Percentiles rank a stretch among this genome's conserved stretches.
These are phyloP conservation scores for Fusarium pseudonygamai DNA, from an alignment of 2,329 filamentous ascomycete species.

Conservation along the genomic window DNA sequence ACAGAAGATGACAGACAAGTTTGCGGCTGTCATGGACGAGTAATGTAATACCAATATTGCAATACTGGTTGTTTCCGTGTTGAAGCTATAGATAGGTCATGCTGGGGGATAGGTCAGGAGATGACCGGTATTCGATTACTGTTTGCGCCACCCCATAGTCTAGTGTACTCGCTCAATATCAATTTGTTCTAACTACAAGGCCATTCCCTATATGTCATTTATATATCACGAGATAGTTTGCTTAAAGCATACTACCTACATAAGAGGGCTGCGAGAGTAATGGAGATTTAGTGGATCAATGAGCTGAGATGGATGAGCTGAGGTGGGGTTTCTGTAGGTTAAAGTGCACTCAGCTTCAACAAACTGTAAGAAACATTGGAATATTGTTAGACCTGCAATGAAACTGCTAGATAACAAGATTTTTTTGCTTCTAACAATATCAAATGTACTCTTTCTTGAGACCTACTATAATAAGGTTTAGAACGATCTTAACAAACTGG, in stretches of 20 bases:
- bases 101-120: constrained; percentile 34
- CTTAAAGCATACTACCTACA: not conserved
- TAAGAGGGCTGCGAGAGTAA: not conserved
- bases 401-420: not conserved
- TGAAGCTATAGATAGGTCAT: constrained; percentile 43
- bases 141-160: constrained; percentile 41
- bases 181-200: constrained; percentile 32
- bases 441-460: not conserved
- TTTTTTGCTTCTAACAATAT: no score
- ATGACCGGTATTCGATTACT: constrained; percentile 40
- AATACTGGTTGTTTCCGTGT: constrained; percentile 38
- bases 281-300: constrained; percentile 16
- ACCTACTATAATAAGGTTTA: not conserved
- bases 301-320: constrained; percentile 9
- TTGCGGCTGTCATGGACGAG: constrained; percentile 95
- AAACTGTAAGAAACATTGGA: constrained; percentile 1
- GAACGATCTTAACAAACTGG: not conserved
- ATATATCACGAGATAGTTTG: not conserved
- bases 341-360: constrained; percentile 11
- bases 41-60: constrained; percentile 57
- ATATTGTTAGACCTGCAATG: constrained; percentile 1
- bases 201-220: not conserved
- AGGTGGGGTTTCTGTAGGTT: constrained; percentile 34
- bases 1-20: constrained; percentile 95
- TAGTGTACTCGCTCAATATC: constrained; percentile 44